Base-by-base conservation (phyloP, 129 eudicot genomes). In the Arctium lappa region DNA sequence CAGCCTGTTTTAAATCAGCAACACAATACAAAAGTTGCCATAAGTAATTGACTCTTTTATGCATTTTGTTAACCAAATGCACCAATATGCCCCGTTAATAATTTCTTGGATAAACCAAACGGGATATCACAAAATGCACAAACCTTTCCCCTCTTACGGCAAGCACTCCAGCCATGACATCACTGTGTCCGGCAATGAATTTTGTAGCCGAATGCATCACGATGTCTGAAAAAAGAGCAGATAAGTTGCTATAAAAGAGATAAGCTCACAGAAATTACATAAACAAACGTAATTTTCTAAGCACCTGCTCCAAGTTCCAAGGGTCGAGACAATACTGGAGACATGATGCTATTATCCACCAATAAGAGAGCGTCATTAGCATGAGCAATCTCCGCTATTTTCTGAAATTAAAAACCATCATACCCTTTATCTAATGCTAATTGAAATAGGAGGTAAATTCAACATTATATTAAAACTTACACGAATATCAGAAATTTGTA, bases 181-280 rank as follows among this genome's bases (percentile, higher is more conserved):
- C 99, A 90, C 99, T 96, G 74, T 96, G 99, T 37, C 99, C 99
- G 48, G 98, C 87, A 77, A 96, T 91, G 75, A 96, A 96, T 78
- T 96, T 96, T 12, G 99, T 96, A 77, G 99, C 99, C 6, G 99
- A 93, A 75, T 91, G 92, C 99, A 96, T 96, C 84, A 96, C 99
- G 72, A 96, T 93, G 79, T 96, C 99, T 96, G 90, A 18, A 63
- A 83, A 85, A 71, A 10, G 16, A 36, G 78, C 71, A 38, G 79
- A 80, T 1, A 8, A 4, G 29, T 73, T 53, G 73, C 46, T 71
- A 38, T 6, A 72, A 32, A 13, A 76, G 69, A 53, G 79, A 13
- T 37, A 83, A 83, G 13, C 36, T 71, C 15, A 73, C 36, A 82
- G 27, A 69, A 30, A 30, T 60, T 16, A 60, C 68, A 60, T 34